Percentiles rank a stretch among this genome's conserved stretches.
Evolutionary conservation across 345 rosid genomes (phyloP).

Genomic region (Brassica rapa): DNA sequence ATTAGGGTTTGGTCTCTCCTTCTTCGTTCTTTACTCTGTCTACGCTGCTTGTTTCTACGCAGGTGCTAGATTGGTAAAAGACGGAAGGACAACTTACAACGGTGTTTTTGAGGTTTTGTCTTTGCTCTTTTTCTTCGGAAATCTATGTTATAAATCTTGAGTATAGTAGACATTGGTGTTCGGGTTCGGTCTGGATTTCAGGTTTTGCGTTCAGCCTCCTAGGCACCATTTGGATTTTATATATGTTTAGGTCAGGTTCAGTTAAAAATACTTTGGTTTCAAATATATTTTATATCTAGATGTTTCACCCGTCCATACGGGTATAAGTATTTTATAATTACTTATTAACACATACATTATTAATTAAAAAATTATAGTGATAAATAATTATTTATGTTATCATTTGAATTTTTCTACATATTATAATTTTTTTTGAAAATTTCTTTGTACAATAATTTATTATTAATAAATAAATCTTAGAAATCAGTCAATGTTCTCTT

Average conservation of each 20-base stretch:
- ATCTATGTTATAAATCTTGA: not conserved
- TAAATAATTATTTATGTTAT: too few species aligned
- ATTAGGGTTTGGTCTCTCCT: slow-evolving; percentile 54
- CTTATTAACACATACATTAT: too few species aligned
- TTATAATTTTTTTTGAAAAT: too few species aligned
- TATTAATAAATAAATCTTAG: too few species aligned
- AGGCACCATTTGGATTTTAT: not conserved
- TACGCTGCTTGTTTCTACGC: slow-evolving; percentile 59
- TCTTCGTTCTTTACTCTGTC: slow-evolving; percentile 46
- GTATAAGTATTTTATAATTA: too few species aligned
- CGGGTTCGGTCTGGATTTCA: not conserved
- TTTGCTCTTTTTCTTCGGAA: not conserved
- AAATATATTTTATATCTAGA: too few species aligned
- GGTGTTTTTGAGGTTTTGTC: slow-evolving; percentile 61
- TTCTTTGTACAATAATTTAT: too few species aligned
- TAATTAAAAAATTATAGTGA: too few species aligned
- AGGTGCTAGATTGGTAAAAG: slow-evolving; percentile 54
- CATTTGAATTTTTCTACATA: too few species aligned
- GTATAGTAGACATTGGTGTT: not conserved
- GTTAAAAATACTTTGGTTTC: not conserved
- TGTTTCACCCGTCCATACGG: too few species aligned
- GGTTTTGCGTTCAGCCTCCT: not conserved
- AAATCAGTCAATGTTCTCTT: too few species aligned
- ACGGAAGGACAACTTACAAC: slow-evolving; percentile 37
- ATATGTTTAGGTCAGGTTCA: too few species aligned